A percentile compares a stretch with the other conserved stretches of the same genome.
Evolutionary conservation across 768 basidiomycete species (phyloP).

Genomic region (Podaxis carcinomalis): DNA sequence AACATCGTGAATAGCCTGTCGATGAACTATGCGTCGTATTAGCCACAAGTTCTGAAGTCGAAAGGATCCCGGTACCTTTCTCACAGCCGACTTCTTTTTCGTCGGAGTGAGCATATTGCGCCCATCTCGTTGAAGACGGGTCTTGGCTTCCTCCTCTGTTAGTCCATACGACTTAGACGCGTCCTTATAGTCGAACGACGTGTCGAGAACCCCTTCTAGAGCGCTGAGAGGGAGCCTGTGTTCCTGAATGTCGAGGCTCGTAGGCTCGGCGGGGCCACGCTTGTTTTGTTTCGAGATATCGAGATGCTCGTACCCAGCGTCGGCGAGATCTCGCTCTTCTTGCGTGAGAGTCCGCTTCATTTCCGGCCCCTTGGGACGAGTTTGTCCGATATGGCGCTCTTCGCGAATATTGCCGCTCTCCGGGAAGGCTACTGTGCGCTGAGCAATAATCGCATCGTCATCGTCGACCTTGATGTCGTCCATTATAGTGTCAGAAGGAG

Average conservation of each 20-base stretch:
- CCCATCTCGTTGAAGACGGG: conserved; percentile 52
- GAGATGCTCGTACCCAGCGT: conserved; percentile 66
- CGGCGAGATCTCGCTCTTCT: conserved; percentile 62
- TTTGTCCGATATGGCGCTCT: conserved; percentile 28
- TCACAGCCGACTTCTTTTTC: conserved; percentile 59
- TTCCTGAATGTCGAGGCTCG: conserved; percentile 55
- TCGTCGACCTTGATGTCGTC: conserved; percentile 19
- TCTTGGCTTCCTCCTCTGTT: conserved; percentile 45
- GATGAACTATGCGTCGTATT: conserved; percentile 41
- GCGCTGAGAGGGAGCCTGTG: conserved; percentile 42
- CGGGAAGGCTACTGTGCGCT: conserved; percentile 50
- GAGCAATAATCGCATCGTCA: conserved; percentile 28
- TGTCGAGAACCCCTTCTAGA: conserved; percentile 37
- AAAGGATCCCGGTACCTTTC: conserved; percentile 41
- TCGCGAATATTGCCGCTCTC: conserved; percentile 32
- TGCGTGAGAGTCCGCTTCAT: conserved; percentile 62
- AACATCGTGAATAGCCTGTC: conserved; percentile 62
- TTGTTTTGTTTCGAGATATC: conserved; percentile 31
- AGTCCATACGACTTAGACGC: conserved; percentile 48
- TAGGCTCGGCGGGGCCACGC: conserved; percentile 3
- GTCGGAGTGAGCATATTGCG: conserved; percentile 63
- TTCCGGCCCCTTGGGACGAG: conserved; percentile 51
- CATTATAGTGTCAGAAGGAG: background rate
- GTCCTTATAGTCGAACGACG: conserved; percentile 50
- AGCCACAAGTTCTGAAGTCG: background rate